A percentile compares a stretch with the other conserved stretches of the same genome.
Conservation (phyloP, 768 basidiomycete genomes). For the Trametes maxima region DNA sequence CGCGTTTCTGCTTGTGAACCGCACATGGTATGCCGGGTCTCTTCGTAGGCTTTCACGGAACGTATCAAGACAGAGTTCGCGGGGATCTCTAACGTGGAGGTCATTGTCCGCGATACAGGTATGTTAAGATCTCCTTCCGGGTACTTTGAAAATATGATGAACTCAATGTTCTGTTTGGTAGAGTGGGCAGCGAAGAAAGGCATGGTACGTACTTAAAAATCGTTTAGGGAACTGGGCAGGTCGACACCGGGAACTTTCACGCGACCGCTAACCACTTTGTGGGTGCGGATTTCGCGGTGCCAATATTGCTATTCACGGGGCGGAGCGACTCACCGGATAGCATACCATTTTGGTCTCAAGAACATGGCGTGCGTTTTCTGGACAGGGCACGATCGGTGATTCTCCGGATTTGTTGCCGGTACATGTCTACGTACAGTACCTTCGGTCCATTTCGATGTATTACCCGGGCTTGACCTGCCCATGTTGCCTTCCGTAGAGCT, state of each 20-base stretch:
- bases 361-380: no score
- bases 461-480: no score
- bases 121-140: slow-evolving; percentile 1
- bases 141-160: no score
- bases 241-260: neutral
- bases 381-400: no score
- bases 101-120: slow-evolving; percentile 78
- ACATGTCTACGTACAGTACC: no score
- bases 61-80: slow-evolving; percentile 68
- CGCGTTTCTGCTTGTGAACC: neutral
- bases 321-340: no score
- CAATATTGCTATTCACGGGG: no score
- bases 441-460: no score
- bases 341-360: no score
- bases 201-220: slow-evolving; percentile 55
- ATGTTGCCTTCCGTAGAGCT: no score
- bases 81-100: slow-evolving; percentile 65
- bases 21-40: slow-evolving; percentile 2
- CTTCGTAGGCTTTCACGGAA: slow-evolving; percentile 62
- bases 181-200: slow-evolving; percentile 83
- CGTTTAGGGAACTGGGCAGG: neutral
- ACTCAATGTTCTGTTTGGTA: slow-evolving; percentile 27
- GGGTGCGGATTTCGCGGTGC: no score
- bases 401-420: no score
- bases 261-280: neutral